A percentile compares a stretch with the other conserved stretches of the same genome.
phyloP scores from a whole-genome alignment of 2,329 filamentous ascomycete species.

The Fonsecaea monophora region DNA sequence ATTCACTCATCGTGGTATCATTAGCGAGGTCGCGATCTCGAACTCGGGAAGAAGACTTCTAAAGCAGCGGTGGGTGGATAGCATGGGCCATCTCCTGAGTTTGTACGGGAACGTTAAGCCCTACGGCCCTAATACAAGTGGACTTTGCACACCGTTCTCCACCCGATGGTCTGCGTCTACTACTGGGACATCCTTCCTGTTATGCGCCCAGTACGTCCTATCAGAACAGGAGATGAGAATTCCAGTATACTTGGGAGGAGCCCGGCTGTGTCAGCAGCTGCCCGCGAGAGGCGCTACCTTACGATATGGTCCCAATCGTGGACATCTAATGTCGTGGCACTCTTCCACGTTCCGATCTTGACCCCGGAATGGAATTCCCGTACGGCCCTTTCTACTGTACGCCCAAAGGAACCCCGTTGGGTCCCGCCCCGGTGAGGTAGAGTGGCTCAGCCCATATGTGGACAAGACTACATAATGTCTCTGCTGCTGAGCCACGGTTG shows the following conservation, averaged over 20 bases:
- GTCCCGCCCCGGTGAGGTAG: constrained; percentile 2
- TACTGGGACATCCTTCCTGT: neutral
- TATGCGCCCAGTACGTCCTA: constrained; percentile 4
- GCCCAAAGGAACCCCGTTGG: neutral
- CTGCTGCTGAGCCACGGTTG: constrained; percentile 10
- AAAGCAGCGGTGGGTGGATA: constrained; percentile 14
- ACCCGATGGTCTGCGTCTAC: constrained; percentile 14
- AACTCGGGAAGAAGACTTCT: neutral
- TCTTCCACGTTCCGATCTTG: constrained; percentile 17
- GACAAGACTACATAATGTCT: neutral
- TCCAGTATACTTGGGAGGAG: neutral
- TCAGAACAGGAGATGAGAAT: neutral
- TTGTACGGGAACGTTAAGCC: constrained; percentile 10
- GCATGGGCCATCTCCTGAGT: constrained; percentile 6
- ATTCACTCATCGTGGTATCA: constrained; percentile 1
- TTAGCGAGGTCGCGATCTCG: constrained; percentile 9
- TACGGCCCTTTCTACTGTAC: constrained; percentile 14
- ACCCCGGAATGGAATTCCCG: constrained; percentile 5
- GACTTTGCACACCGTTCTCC: constrained; percentile 8
- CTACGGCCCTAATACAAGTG: constrained; percentile 18
- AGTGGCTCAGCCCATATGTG: neutral
- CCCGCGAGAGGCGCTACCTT: constrained; percentile 9
- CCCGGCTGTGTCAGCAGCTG: constrained; percentile 14
- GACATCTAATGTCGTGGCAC: neutral
- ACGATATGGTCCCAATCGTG: constrained; percentile 15